Evolutionary conservation across 1,284 basidiomycete genomes (phyloP), one percentile per base, ranked within the genome.

Genomic region (Sparassis latifolia): DNA sequence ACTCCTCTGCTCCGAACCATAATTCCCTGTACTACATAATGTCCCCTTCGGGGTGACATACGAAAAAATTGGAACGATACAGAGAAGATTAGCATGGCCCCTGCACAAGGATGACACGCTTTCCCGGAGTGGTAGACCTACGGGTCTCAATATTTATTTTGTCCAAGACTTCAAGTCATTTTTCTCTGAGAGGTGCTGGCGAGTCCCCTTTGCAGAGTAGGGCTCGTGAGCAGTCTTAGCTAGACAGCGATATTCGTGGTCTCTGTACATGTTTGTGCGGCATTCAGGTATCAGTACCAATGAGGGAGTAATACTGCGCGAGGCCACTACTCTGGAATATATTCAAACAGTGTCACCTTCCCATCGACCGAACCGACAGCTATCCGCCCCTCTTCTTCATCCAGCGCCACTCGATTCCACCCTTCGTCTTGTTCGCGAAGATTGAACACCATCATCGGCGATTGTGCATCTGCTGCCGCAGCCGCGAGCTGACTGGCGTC

Each of bases 321-420:
- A 10, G 7, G 9, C 41, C 46, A 31, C 37, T 6, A 6, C 6
- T 30, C 42, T 31, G 30, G 4, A 44, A 53, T 53, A 45, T 59
- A 62, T 30, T 50, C 45, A 38, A 76, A 68, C 42, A 86, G 55
- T 2, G 69, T 66, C 46, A 86, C 76, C 38, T 61, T 58, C 7
- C 82, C 84, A 49, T 74, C 69, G 12, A 62, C 62, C 40, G 68
- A 68, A 31, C 80, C 82, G 40, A 84, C 57, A 2, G 76, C 82
- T 43, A 86, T 73, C 42, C 70, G 70, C 10, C 84, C 84, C 44
- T 79, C 75, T 28, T 76, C 71, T 54, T 87, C 84, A 50, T 80
- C 73, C 49, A 86, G 60, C 10, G 77, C 79, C 42, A 86, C 47
- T 30, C 68, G 64, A 29, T 67, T 69, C 82, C 82, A 86, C 28